Evolutionary conservation across 139 green algal species (phyloP), one percentile per base, ranked within the genome.

Genomic region (Micromonas pusilla): DNA sequence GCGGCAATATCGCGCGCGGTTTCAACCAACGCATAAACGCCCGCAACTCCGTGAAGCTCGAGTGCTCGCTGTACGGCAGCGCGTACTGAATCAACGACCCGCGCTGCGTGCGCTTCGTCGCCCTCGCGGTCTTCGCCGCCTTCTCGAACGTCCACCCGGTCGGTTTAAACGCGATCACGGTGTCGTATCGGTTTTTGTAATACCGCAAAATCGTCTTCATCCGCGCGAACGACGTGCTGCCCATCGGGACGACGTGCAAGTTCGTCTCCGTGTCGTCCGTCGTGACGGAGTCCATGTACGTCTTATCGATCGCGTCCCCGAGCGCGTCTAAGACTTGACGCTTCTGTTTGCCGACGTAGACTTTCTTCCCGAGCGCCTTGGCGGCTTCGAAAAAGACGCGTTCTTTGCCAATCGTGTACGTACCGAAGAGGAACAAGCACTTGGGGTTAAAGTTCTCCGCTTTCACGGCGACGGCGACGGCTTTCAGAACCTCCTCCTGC

Each of bases 401-500:
- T 85, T 98, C 93, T 83, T 97, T 96, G 76, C 93, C 93, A 57
- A 97, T 94, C 68, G 87, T 91, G 83, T 97, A 97, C 5, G 83
- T 90, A 13, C 91, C 91, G 78, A 97, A 92, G 23, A 98, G 81
- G 60, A 96, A 96, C 62, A 98, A 87, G 0, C 85, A 90, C 32
- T 81, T 83, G 9, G 34, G 23, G 77, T 96, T 97, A 85, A 96
- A 95, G 0, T 79, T 78, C 83, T 97, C 93, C 1, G 90, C 88
- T 13, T 84, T 78, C 19, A 97, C 86, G 0, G 90, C 90, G 3
- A 92, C 84, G 45, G 88, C 63, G 6, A 89, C 84, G 78, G 85
- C 91, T 26, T 89, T 67, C 65, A 97, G 64, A 36, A 93, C 89
- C 66, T 87, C 82, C 9, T 79, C 21, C 82, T 94, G 90, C 2